Evolutionary conservation across 768 basidiomycete species (phyloP).

Genomic region (Hydnum rufescens): DNA sequence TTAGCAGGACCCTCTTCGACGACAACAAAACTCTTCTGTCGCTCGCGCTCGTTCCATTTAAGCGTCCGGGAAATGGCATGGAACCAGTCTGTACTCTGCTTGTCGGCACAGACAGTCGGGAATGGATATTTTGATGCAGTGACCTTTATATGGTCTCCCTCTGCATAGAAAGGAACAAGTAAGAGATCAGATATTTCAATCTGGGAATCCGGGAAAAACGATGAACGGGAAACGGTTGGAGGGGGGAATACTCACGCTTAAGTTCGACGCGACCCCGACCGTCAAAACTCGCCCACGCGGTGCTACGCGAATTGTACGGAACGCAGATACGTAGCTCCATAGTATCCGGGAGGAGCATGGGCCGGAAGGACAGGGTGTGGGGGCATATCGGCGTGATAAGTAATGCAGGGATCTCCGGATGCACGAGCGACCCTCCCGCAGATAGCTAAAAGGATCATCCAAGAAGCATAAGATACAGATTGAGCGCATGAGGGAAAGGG

Average conservation of each 20-base stretch:
- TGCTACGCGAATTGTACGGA: constrained; percentile 95
- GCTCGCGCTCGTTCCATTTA: constrained; percentile 97
- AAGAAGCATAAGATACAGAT: background rate
- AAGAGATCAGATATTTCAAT: background rate
- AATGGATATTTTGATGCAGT: constrained; percentile 95
- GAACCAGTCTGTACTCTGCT: constrained; percentile 98
- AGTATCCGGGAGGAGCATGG: constrained; percentile 94
- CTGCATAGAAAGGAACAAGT: constrained; percentile 24
- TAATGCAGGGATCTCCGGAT: constrained; percentile 92
- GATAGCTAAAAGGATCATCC: constrained; percentile 34
- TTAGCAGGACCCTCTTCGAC: constrained; percentile 69
- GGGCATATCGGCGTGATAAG: constrained; percentile 96
- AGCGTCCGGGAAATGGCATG: constrained; percentile 87
- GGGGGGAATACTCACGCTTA: constrained; percentile 43
- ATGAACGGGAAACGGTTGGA: background rate
- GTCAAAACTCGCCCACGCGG: constrained; percentile 98
- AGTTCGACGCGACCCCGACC: constrained; percentile 91
- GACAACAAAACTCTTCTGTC: constrained; percentile 96
- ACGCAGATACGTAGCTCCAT: constrained; percentile 98
- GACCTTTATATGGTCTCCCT: constrained; percentile 98
- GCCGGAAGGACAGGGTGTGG: constrained; percentile 94
- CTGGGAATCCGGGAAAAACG: background rate
- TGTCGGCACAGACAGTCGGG: constrained; percentile 95
- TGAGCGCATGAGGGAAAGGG: too few species aligned
- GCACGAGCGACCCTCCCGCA: constrained; percentile 91